A percentile compares a stretch with the other conserved stretches of the same genome.
Conservation (phyloP, 495 filamentous ascomycete species). For the Neurospora sp. region DNA sequence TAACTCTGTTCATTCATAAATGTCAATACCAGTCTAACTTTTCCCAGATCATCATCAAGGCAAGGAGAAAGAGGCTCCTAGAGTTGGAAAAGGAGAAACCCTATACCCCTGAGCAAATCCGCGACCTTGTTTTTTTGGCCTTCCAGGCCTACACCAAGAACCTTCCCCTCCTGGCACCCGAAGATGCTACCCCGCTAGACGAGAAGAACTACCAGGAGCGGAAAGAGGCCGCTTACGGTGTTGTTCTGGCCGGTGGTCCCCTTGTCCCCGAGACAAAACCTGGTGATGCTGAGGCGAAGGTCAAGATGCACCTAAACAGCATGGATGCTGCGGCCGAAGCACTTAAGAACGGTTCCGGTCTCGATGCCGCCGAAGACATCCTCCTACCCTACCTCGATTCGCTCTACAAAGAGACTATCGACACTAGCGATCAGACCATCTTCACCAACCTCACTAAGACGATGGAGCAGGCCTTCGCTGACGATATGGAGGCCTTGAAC, state of each 20-base stretch:
- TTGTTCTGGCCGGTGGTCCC: constrained; percentile 52
- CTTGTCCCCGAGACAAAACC: constrained; percentile 50
- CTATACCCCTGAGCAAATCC: constrained; percentile 30
- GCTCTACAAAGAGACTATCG: constrained; percentile 61
- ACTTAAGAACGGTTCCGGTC: constrained; percentile 36
- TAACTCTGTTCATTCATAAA: neutral
- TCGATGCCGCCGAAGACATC: constrained; percentile 50
- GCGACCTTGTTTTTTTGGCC: constrained; percentile 52
- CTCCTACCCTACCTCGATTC: constrained; percentile 79
- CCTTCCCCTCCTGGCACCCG: constrained; percentile 49
- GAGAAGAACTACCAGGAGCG: constrained; percentile 45
- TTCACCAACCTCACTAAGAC: constrained; percentile 70
- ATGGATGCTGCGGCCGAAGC: constrained; percentile 51
- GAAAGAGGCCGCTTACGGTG: constrained; percentile 51
- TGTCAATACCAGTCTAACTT: neutral
- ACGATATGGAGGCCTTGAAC: constrained; percentile 80
- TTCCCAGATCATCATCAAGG: constrained; percentile 69
- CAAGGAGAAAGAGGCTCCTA: constrained; percentile 67
- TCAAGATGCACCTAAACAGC: constrained; percentile 85
- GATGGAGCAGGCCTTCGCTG: constrained; percentile 73
- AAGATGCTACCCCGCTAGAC: constrained; percentile 20
- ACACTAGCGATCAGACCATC: constrained; percentile 59
- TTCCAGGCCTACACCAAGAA: constrained; percentile 70
- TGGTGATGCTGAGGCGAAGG: constrained; percentile 68
- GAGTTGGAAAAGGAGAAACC: constrained; percentile 42